phyloP scores from a whole-genome alignment of 345 rosid genomes.

The Schrenkiella parvula region DNA sequence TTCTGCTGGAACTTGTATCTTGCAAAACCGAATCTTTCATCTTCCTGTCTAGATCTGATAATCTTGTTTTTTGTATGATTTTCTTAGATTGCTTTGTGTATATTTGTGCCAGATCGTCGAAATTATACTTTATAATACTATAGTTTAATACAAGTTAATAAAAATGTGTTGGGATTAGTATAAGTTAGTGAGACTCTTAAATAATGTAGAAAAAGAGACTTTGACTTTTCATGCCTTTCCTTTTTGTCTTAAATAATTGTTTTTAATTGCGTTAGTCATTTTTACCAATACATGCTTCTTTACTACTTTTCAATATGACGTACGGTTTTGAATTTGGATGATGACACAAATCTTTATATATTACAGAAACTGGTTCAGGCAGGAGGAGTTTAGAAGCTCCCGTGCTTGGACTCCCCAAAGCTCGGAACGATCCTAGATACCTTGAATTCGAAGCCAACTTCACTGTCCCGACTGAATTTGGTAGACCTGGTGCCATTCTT shows the following conservation, averaged over 20 bases:
- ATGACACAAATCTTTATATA: background rate
- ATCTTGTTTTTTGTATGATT: background rate
- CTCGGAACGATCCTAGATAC: slow-evolving; percentile 40
- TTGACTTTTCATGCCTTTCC: slow-evolving; percentile 7
- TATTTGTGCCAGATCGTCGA: background rate
- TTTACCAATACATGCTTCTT: background rate
- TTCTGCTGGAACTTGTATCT: background rate
- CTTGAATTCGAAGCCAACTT: slow-evolving; percentile 68
- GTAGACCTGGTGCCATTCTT: slow-evolving; percentile 74
- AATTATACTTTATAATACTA: background rate
- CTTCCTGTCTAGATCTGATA: slow-evolving; percentile 14
- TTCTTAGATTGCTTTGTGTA: background rate
- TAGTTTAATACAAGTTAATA: background rate
- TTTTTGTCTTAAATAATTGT: background rate
- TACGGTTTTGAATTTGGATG: background rate
- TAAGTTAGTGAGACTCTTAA: background rate
- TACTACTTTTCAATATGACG: background rate
- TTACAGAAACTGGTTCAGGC: slow-evolving; percentile 66
- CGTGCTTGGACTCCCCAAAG: slow-evolving; percentile 64
- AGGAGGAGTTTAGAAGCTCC: slow-evolving; percentile 53
- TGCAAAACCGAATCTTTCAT: slow-evolving; percentile 1
- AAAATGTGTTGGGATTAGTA: background rate
- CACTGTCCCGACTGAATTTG: slow-evolving; percentile 61
- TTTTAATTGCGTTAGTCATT: too few species aligned
- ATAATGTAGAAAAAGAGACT: slow-evolving; percentile 7